Evolutionary conservation across 345 rosid species (phyloP).

Genomic region (Hibiscus mutabilis): DNA sequence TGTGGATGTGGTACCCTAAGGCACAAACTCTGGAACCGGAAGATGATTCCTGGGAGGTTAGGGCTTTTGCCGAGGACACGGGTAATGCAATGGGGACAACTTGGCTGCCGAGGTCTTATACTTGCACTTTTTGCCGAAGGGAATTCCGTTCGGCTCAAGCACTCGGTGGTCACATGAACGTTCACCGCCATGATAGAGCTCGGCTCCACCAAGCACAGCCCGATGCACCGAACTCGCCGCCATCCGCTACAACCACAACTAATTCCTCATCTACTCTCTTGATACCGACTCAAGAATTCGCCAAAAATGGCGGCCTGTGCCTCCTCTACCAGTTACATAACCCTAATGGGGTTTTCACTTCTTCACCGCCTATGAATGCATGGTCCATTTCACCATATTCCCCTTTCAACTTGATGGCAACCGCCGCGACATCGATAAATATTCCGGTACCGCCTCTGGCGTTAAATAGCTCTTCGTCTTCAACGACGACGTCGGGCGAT

Average conservation of each 20-base stretch:
- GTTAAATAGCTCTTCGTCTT: not conserved
- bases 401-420: not conserved
- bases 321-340: not conserved
- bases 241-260: not conserved
- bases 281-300: not conserved
- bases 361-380: not conserved
- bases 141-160: constrained; percentile 98
- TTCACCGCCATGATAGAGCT: constrained; percentile 92
- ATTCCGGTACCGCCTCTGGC: not conserved
- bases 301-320: not conserved
- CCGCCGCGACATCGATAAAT: not conserved
- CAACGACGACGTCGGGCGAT: not conserved
- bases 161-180: constrained; percentile 97
- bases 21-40: constrained; percentile 26
- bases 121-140: constrained; percentile 82
- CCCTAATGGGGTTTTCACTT: not conserved
- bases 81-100: constrained; percentile 67
- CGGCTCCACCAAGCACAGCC: constrained; percentile 54
- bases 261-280: not conserved
- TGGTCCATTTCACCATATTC: not conserved
- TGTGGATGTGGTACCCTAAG: constrained; percentile 70
- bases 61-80: constrained; percentile 84
- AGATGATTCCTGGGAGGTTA: constrained; percentile 91
- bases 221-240: not conserved
- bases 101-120: constrained; percentile 94